phyloP scores from a whole-genome alignment of 495 filamentous ascomycete species.

The Aspergillus steynii region DNA sequence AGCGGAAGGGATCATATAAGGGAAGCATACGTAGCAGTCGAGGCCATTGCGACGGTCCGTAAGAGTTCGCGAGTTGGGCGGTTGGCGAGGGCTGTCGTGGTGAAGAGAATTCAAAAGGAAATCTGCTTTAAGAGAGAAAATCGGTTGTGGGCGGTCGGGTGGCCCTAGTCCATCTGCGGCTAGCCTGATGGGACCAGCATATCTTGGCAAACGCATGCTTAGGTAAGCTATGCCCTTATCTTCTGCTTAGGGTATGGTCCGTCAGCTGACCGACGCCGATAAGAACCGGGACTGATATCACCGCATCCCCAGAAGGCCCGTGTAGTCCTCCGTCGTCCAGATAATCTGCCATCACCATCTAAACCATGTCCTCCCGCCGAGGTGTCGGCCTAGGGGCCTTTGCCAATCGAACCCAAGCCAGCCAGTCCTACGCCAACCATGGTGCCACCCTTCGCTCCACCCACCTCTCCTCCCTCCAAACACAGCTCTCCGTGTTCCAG shows the following conservation, averaged over 20 bases:
- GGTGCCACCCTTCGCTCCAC: conserved; percentile 78
- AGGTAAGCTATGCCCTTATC: background rate
- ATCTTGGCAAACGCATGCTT: background rate
- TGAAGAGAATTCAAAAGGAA: conserved; percentile 32
- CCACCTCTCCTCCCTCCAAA: conserved; percentile 79
- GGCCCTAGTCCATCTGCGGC: conserved; percentile 8
- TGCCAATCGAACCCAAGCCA: conserved; percentile 74
- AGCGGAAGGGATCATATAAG: conserved; percentile 38
- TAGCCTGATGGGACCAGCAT: background rate
- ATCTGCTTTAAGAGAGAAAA: conserved; percentile 12
- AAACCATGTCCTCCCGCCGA: conserved; percentile 50
- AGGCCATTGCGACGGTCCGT: conserved; percentile 50
- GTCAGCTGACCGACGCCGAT: background rate
- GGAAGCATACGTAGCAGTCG: conserved; percentile 64
- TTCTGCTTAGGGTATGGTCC: background rate
- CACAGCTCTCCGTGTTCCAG: conserved; percentile 94
- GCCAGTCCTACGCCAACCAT: conserved; percentile 83
- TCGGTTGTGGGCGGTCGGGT: background rate
- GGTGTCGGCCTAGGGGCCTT: conserved; percentile 93
- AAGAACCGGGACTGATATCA: background rate
- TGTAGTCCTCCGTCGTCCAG: background rate
- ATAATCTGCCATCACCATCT: conserved; percentile 6
- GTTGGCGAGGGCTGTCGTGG: conserved; percentile 42
- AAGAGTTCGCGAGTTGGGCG: conserved; percentile 43
- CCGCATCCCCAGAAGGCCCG: background rate